Evolutionary conservation across 176 grass and related monocot genomes (phyloP), one percentile per base, ranked within the genome.

Genomic region (Zizania latifolia): DNA sequence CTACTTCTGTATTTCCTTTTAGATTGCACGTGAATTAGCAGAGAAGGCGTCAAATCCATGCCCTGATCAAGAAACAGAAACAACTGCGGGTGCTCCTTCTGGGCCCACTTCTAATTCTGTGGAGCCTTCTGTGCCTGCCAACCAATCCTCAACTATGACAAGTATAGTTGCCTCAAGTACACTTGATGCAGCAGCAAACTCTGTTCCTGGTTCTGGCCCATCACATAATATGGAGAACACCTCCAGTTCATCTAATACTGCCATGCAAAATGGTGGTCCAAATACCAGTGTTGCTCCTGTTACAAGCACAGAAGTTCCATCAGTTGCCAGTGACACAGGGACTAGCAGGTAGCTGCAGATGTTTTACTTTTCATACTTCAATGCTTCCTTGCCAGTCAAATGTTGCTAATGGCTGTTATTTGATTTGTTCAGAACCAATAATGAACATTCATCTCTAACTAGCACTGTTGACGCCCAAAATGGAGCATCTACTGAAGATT

Each of bases 11-110:
- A 23, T 53, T 53, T 19, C 29, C 58, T 38, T 87, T 87, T 48
- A 99, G 95, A 66, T 88, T 46, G 95, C 95, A 76, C 95, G 95
- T 50, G 92, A 99, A 63, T 82, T 88, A 78, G 85, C 92, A 70
- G 89, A 88, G 50, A 99, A 88, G 26, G 26, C 82, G 32, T 76
- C 82, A 81, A 85, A 78, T 70, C 78, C 81, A 66, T 71, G 78
- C 68, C 43, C 76, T 32, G 68, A 46, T 34, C 63, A 3, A 30
- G 87, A 86, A 68, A 74, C 65, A 1, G 81, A 81, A 84, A 56
- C 67, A 72, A 56, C 82, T 66, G 31, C 78, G 32, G 67, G 35
- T 31, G 75, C 76, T 62, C 59, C 61, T 45, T 60, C 64, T 46
- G 71, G 54, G 73, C 60, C 81, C 48, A 65, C 76, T 83, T 72